Evolutionary conservation across 768 basidiomycete genomes (phyloP), one percentile per base, ranked within the genome.

Genomic region (Myochromella boudieri): DNA sequence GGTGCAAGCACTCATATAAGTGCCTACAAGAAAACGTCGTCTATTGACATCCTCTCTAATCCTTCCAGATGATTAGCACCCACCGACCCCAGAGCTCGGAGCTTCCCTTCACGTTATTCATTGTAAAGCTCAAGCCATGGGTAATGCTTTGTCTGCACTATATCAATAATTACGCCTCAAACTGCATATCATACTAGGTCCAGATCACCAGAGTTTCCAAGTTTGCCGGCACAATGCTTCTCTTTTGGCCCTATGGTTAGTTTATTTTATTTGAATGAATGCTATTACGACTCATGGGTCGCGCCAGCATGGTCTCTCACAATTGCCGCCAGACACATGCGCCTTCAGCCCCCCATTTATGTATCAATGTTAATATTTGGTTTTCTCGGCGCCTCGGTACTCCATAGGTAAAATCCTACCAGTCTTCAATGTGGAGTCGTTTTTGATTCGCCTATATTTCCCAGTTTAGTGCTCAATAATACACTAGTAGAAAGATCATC

Each of bases 221-320:
- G 15, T 48, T 55, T 29, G 46, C 47, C 7, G 54, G 54, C 11
- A 42, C 49, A 6, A 55, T 55, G 54, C 37, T 55, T 4, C 36
- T 52, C 5, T 55, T 56, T 42, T 56, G 55, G 55, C 55, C 55
- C 9, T 56, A 38, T 33, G 55, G 55, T 56, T 12, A 32, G 29
- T 31, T 24, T 21, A 9, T 7, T 20, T 20, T 9, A 18, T 20
- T 14, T 32, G 14, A 15, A 12, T 22, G 1, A 24, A 15, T 6
- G 8, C 11, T 21, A 2, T 12, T 11, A n/a, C 17, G 21, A 37
- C 25, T 20, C 17, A 21, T 15, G 0, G 17, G 17, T 7, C 18
- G 9, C 29, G 14, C 21, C n/a, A 56, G 55, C 42, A 40, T 56
- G 55, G 55, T 32, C 36, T 2, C 41, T 53, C 22, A 56, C 55